Base-by-base conservation (phyloP, 805 yeast genomes). In the Candida mattraensis region DNA sequence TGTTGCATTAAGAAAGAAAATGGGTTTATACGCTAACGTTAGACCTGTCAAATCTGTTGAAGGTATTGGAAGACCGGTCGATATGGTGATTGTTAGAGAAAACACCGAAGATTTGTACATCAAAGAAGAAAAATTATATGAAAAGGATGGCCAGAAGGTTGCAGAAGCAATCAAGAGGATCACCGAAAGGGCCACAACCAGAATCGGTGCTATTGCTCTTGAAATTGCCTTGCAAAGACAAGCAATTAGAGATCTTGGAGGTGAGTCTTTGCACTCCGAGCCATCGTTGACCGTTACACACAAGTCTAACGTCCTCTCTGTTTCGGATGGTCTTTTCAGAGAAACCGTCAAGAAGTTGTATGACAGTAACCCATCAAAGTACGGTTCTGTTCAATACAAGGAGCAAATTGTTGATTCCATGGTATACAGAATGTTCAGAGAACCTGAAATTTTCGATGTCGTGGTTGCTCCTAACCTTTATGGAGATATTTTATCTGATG, bases 381-480 rank as follows among this genome's bases (percentile, higher is more conserved):
- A 75, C 63, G 70, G 70, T 21, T 59, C 75, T 8, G 71, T 93
- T 39, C 74, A 69, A 29, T 75, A 87, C 64, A 85, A 85, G 61
- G 98, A 93, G 70, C 99, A 93, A 71, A 91, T 93, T 62, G 98
- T 93, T 29, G 99, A 93, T 70, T 89, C 97, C 10, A 93, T 93
- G 99, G 99, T 93, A 39, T 93, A 93, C 79, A 78, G 96, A 65
- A 79, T 93, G 93, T 93, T 93, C 80, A 82, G 98, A 67, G 97
- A 93, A 67, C 99, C 99, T 35, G 88, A 87, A 59, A 82, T 86
- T 63, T 93, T 93, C 58, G 99, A 93, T 60, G 99, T 93, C 47
- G 93, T 93, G 24, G 99, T 93, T 36, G 99, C 98, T 44, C 99
- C 99, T 54, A 93, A 93, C 74, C 75, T 93, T 63, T 93, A 93